Evolutionary conservation across 257 asterid genomes (phyloP), one percentile per base, ranked within the genome.

Genomic region (Solanum sitiens): DNA sequence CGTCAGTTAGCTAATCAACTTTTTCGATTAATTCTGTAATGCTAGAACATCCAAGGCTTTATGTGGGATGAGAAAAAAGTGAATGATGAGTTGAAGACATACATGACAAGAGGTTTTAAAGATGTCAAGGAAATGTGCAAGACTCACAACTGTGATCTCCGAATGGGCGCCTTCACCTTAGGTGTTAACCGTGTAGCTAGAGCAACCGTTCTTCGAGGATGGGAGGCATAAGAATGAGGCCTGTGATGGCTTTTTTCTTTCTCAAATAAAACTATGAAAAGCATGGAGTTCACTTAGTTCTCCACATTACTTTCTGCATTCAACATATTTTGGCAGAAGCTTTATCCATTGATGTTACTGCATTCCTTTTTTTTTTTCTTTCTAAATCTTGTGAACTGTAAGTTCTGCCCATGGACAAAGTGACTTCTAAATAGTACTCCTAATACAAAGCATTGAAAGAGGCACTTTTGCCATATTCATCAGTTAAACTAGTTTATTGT

Each of bases 51-150:
- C 32, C 99, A 96, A 86, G 99, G 99, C 27, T 96, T 96, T 91
- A 95, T 95, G 98, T 96, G 99, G 99, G 98, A 95, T 13, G 99
- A 95, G 91, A 94, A 92, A 42, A 96, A 95, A 40, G 99, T 96
- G 92, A 96, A 96, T 45, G 86, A 89, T 0, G 98, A 96, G 92
- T 93, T 96, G 33, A 94, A 94, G 91, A 94, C 90, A 4, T 96
- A 96, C 91, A 96, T 96, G 98, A 95, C 91, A 4, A 92, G 86
- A 45, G 98, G 97, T 7, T 94, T 94, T 30, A 91, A 91, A 30
- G 93, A 95, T 80, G 98, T 95, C 18, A 95, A 95, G 85, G 92
- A 91, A 61, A 96, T 95, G 98, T 95, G 99, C 92, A 94, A 89
- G 87, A 90, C 94, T 16, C 97, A 93, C 44, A 92, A 88, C 89